Evolutionary conservation across 2,329 filamentous ascomycete genomes (phyloP).

Genomic region (Zasmidium angulare): DNA sequence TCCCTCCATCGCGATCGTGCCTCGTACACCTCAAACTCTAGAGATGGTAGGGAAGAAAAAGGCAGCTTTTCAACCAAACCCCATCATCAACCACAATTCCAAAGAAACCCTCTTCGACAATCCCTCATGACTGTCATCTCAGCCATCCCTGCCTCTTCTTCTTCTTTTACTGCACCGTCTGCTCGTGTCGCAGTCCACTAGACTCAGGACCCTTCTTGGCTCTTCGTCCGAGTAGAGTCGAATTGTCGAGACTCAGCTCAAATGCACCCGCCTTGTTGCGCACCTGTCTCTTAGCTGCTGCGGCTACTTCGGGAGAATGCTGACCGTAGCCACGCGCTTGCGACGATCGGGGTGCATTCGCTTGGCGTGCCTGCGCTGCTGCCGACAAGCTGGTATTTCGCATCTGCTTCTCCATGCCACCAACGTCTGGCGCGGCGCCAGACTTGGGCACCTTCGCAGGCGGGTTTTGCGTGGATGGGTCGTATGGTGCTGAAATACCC

Average conservation of each 20-base stretch:
- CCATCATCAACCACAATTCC: too few species aligned
- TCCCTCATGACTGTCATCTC: too few species aligned
- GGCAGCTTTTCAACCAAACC: too few species aligned
- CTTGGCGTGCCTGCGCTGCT: constrained; percentile 62
- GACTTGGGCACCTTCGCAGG: constrained; percentile 67
- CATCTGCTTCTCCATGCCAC: constrained; percentile 82
- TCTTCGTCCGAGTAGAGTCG: constrained; percentile 78
- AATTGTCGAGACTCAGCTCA: constrained; percentile 87
- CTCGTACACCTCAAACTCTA: too few species aligned
- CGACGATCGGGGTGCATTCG: constrained; percentile 49
- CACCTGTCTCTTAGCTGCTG: constrained; percentile 79
- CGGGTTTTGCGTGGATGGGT: constrained; percentile 47
- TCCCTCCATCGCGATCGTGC: too few species aligned
- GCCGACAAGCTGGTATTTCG: constrained; percentile 74
- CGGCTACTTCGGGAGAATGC: constrained; percentile 79
- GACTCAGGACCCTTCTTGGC: constrained; percentile 50
- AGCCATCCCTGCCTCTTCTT: too few species aligned
- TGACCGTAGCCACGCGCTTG: constrained; percentile 77
- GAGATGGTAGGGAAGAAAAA: too few species aligned
- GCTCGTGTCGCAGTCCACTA: constrained; percentile 47
- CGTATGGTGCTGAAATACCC: constrained; percentile 56
- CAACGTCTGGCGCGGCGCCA: constrained; percentile 57
- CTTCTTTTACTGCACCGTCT: constrained; percentile 26
- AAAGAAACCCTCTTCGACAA: too few species aligned
- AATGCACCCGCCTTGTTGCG: constrained; percentile 74